Conservation (phyloP, 2,329 filamentous ascomycete species). For the Penicillium sp. region DNA sequence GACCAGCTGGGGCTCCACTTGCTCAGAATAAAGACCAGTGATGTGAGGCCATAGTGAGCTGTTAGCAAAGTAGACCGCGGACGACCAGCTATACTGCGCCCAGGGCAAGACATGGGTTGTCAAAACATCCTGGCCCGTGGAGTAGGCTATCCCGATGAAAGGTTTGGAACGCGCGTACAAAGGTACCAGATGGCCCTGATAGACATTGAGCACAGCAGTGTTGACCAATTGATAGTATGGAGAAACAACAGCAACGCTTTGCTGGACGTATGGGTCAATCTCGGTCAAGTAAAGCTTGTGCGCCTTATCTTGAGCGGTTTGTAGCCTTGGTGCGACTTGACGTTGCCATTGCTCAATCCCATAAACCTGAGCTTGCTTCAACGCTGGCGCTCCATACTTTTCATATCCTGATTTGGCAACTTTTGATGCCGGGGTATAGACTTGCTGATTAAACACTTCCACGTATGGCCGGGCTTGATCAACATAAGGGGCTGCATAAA, state of each 20-base stretch:
- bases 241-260: constrained; percentile 53
- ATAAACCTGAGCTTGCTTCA: constrained; percentile 65
- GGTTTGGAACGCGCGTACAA: constrained; percentile 72
- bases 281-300: constrained; percentile 66
- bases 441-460: constrained; percentile 52
- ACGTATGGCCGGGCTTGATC: constrained; percentile 72
- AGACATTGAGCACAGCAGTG: constrained; percentile 41
- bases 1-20: constrained; percentile 90
- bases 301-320: constrained; percentile 60
- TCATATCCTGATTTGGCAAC: constrained; percentile 61
- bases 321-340: constrained; percentile 70
- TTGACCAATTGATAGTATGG: constrained; percentile 78
- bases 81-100: constrained; percentile 66
- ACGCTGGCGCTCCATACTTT: constrained; percentile 71
- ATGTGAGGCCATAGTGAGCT: constrained; percentile 78
- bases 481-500: constrained; percentile 80
- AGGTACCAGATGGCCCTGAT: constrained; percentile 63
- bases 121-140: constrained; percentile 63
- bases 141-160: constrained; percentile 68
- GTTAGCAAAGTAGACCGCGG: constrained; percentile 67
- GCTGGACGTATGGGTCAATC: constrained; percentile 71
- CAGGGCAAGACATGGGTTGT: constrained; percentile 70
- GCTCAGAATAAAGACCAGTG: constrained; percentile 77
- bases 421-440: constrained; percentile 66
- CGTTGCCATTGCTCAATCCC: constrained; percentile 73